phyloP scores from a whole-genome alignment of 495 filamentous ascomycete genomes.

The Podospora australis region DNA sequence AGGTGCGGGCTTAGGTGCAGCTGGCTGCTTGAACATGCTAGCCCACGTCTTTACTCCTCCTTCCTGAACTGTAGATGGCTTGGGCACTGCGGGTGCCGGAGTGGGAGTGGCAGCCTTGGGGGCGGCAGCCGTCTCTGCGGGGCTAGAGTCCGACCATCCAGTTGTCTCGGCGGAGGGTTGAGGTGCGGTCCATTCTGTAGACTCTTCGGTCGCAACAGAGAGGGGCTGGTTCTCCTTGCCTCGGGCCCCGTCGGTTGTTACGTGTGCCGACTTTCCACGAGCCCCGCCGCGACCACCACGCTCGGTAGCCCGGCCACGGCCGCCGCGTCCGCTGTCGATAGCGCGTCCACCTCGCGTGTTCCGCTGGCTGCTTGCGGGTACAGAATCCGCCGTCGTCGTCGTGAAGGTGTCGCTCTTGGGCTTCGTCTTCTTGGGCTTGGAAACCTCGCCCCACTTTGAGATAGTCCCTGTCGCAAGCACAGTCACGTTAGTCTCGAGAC shows the following conservation, averaged over 20 bases:
- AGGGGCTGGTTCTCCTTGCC: slow-evolving; percentile 41
- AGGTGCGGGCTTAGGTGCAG: slow-evolving; percentile 35
- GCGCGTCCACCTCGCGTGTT: slow-evolving; percentile 58
- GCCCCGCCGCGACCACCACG: slow-evolving; percentile 64
- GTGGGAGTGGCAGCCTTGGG: slow-evolving; percentile 18
- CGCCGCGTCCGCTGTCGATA: slow-evolving; percentile 58
- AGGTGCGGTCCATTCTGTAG: slow-evolving; percentile 33
- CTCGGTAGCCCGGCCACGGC: slow-evolving; percentile 66
- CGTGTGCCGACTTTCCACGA: slow-evolving; percentile 43
- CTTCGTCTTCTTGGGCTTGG: slow-evolving; percentile 89
- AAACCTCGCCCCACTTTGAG: slow-evolving; percentile 91
- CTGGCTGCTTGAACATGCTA: slow-evolving; percentile 47
- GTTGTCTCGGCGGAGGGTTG: slow-evolving; percentile 27
- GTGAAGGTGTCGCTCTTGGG: slow-evolving; percentile 59
- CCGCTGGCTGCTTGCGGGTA: slow-evolving; percentile 30
- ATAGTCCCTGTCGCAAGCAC: slow-evolving; percentile 58
- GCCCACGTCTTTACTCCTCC: slow-evolving; percentile 49
- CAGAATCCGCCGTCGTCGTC: slow-evolving; percentile 46
- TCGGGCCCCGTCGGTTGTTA: slow-evolving; percentile 45
- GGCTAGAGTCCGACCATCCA: not conserved
- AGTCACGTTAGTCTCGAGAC: slow-evolving; percentile 1
- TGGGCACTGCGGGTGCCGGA: slow-evolving; percentile 20
- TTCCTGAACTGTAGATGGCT: slow-evolving; percentile 28
- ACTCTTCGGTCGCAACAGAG: slow-evolving; percentile 45
- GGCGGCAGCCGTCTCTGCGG: slow-evolving; percentile 15